These are phyloP conservation scores for Anethum foeniculum DNA, from an alignment of 140 eudicot species.

Conservation along the genomic window DNA sequence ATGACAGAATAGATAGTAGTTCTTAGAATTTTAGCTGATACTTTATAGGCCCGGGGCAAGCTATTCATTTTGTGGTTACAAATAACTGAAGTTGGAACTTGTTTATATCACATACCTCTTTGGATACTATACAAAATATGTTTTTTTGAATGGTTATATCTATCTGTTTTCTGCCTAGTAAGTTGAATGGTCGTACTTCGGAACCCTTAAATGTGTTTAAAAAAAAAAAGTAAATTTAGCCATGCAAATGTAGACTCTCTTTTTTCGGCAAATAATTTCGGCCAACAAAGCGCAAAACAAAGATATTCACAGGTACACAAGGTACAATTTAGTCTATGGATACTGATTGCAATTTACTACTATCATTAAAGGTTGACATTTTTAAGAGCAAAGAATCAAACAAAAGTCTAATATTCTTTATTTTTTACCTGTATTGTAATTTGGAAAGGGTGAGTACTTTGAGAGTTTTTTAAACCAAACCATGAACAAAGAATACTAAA, in stretches of 20 bases:
- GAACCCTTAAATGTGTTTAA: too few species aligned
- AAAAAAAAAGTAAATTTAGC: too few species aligned
- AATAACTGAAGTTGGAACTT: neutral
- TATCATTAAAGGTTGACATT: neutral
- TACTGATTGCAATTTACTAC: neutral
- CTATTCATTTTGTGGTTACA: neutral
- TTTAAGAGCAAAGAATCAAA: neutral
- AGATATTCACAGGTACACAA: too few species aligned
- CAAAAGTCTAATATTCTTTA: neutral
- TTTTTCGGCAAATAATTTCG: too few species aligned
- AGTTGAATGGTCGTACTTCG: too few species aligned
- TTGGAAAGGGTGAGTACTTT: neutral
- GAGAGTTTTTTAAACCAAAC: neutral
- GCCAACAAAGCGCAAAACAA: too few species aligned
- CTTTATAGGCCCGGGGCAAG: neutral
- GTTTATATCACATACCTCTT: neutral
- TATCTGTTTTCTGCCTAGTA: neutral
- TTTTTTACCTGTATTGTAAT: neutral
- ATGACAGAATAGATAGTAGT: neutral
- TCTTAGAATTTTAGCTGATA: neutral
- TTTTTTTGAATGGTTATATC: neutral
- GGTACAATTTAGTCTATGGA: neutral
- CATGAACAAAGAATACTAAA: neutral
- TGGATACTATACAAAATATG: neutral
- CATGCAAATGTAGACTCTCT: too few species aligned